Evolutionary conservation across 768 basidiomycete species (phyloP).

Genomic region (button mushroom (Agaricus bisporus)): DNA sequence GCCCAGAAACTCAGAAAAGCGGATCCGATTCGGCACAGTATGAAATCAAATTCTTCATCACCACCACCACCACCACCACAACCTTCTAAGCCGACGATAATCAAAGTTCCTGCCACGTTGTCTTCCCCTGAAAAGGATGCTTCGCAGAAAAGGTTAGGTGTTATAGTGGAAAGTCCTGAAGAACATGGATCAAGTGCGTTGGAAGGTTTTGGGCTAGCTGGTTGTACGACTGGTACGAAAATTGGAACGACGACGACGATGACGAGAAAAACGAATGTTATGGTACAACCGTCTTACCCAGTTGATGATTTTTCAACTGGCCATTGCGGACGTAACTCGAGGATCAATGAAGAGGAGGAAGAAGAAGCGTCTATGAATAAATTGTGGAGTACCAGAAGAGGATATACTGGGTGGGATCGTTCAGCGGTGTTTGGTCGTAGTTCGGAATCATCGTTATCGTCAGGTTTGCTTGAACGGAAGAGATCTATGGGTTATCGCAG

Average conservation of each 20-base stretch:
- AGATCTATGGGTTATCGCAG: slow-evolving; percentile 22
- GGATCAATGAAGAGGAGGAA: neutral
- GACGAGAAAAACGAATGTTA: neutral
- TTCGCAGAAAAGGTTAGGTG: slow-evolving; percentile 17
- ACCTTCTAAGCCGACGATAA: slow-evolving; percentile 9
- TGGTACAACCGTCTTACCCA: slow-evolving; percentile 1
- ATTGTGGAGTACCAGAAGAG: slow-evolving; percentile 22
- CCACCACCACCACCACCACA: slow-evolving; percentile 12
- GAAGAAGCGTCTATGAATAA: slow-evolving; percentile 13
- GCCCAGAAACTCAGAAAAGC: slow-evolving; percentile 5
- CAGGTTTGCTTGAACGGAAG: slow-evolving; percentile 14
- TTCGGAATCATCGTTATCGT: too few relatives aligned
- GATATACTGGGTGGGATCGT: slow-evolving; percentile 20
- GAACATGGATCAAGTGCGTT: slow-evolving; percentile 22
- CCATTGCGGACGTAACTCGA: neutral
- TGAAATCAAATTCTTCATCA: neutral
- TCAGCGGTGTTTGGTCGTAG: neutral
- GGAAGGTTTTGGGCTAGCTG: slow-evolving; percentile 20
- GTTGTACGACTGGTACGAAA: neutral
- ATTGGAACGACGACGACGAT: neutral
- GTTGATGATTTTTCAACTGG: slow-evolving; percentile 11
- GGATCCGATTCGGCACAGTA: neutral
- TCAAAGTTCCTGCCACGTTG: slow-evolving; percentile 1
- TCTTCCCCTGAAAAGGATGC: slow-evolving; percentile 2
- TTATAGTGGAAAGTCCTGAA: slow-evolving; percentile 30